Conservation (phyloP, 306 rosid genomes). For the Fagus sylvatica region DNA sequence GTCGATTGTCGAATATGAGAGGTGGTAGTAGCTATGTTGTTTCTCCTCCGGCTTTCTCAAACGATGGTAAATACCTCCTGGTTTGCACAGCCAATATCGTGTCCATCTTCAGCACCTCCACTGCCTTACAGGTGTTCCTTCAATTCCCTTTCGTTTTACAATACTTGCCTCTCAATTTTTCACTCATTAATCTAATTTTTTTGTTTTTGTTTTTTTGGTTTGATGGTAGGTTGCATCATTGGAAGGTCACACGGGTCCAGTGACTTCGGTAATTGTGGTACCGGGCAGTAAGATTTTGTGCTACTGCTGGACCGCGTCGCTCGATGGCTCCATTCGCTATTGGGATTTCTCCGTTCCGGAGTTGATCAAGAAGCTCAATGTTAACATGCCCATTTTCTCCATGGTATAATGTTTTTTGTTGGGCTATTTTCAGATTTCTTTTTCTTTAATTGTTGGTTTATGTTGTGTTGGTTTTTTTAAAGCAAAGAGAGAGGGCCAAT, state of each 20-base stretch:
- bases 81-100: slow-evolving; percentile 63
- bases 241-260: slow-evolving; percentile 70
- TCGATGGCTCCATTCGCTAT: slow-evolving; percentile 77
- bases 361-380: slow-evolving; percentile 54
- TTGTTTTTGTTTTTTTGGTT: background rate
- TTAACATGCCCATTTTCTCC: slow-evolving; percentile 58
- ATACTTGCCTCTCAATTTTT: background rate
- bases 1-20: slow-evolving; percentile 27
- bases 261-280: slow-evolving; percentile 67
- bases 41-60: slow-evolving; percentile 74
- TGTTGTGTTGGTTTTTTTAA: too few relatives aligned
- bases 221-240: slow-evolving; percentile 36
- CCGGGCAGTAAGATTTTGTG: slow-evolving; percentile 47
- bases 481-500: too few relatives aligned
- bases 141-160: background rate
- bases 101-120: slow-evolving; percentile 73
- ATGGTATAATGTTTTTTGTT: slow-evolving; percentile 50
- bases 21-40: slow-evolving; percentile 79
- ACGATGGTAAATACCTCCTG: slow-evolving; percentile 69
- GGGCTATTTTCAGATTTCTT: background rate
- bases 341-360: slow-evolving; percentile 80
- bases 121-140: slow-evolving; percentile 56
- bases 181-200: background rate
- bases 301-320: slow-evolving; percentile 82
- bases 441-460: too few relatives aligned